Evolutionary conservation across 495 filamentous ascomycete species (phyloP).

Genomic region (Aspergillus haitiensis): DNA sequence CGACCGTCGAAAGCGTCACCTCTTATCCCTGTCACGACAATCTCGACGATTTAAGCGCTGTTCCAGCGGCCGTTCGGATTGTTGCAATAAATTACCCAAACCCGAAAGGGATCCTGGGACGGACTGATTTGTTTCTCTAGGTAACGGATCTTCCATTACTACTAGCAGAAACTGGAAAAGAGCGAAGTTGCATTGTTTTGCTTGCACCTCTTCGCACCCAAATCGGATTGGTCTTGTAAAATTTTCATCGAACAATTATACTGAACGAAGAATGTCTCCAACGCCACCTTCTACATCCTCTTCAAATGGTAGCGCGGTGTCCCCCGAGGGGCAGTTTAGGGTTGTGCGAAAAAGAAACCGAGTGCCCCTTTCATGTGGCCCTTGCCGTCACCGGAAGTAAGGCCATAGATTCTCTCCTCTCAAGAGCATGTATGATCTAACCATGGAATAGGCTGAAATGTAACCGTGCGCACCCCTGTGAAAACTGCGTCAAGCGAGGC

Average conservation of each 20-base stretch:
- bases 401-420: constrained; percentile 34
- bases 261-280: constrained; percentile 63
- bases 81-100: neutral
- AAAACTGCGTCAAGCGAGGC: constrained; percentile 89
- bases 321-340: constrained; percentile 83
- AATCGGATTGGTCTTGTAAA: too few relatives aligned
- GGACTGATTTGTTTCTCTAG: neutral
- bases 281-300: constrained; percentile 87
- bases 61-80: too few relatives aligned
- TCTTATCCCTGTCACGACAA: too few relatives aligned
- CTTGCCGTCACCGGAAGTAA: constrained; percentile 94
- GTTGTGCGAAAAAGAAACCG: constrained; percentile 93
- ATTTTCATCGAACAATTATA: too few relatives aligned
- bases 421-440: constrained; percentile 32
- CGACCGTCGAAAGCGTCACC: constrained; percentile 10
- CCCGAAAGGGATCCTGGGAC: constrained; percentile 16
- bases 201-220: neutral
- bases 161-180: neutral
- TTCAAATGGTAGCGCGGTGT: constrained; percentile 70
- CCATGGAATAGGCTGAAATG: constrained; percentile 73
- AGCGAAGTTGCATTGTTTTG: neutral
- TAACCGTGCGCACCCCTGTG: constrained; percentile 87
- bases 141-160: neutral
- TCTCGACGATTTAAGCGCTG: too few relatives aligned
- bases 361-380: constrained; percentile 90